Evolutionary conservation across 495 filamentous ascomycete species (phyloP).

Genomic region (Trypethelium eluteriae): DNA sequence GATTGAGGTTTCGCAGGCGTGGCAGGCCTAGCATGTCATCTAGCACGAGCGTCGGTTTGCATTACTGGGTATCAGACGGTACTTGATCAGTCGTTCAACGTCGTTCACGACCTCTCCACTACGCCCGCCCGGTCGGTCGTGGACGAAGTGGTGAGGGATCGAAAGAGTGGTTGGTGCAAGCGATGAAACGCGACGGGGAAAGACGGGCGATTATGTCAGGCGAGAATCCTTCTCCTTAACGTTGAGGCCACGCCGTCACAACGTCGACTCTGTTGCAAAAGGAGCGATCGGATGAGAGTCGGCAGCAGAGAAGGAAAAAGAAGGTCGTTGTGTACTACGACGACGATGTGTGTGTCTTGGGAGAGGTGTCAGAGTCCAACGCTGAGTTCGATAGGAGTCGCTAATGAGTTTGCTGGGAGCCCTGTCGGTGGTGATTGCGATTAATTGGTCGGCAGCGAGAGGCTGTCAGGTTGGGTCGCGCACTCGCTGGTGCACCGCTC

Average conservation of each 20-base stretch:
- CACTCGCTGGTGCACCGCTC: neutral
- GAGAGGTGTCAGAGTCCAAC: constrained; percentile 12
- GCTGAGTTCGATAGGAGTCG: constrained; percentile 7
- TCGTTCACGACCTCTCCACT: neutral
- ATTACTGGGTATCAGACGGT: neutral
- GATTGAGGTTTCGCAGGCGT: constrained; percentile 23
- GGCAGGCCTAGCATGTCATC: constrained; percentile 18
- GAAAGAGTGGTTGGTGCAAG: constrained; percentile 1
- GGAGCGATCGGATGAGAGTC: neutral
- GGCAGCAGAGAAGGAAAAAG: neutral
- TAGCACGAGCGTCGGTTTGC: neutral
- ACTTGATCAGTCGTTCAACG: neutral
- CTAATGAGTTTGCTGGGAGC: constrained; percentile 3
- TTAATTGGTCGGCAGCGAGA: constrained; percentile 6
- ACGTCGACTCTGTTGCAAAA: neutral
- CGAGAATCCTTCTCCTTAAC: neutral
- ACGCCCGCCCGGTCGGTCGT: constrained; percentile 4
- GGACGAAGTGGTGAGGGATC: neutral
- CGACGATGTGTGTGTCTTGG: neutral
- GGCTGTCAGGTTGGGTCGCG: neutral
- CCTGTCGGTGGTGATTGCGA: neutral
- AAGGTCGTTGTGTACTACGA: neutral
- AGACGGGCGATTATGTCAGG: neutral
- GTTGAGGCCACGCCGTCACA: neutral
- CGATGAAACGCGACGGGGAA: neutral